Evolutionary conservation across 1,284 basidiomycete species (phyloP), one percentile per base, ranked within the genome.

Genomic region (Hemileia vastatrix): DNA sequence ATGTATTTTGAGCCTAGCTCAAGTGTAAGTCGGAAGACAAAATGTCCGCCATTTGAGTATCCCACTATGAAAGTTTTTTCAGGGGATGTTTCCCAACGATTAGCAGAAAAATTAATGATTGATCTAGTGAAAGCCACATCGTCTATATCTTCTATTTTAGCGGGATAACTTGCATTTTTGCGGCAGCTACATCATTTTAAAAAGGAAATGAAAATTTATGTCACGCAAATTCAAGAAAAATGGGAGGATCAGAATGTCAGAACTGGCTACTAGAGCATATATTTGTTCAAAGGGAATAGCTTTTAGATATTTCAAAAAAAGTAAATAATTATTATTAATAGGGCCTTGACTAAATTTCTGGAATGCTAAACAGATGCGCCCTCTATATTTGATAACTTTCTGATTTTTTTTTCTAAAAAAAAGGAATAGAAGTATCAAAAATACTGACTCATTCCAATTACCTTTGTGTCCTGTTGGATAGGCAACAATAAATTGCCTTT

Each of bases 401-500:
- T n/a, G 21, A 45, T 13, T 2, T 55, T 55, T 6, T 6, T 18
- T 27, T 5, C 8, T 18, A 45, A 21, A 44, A 31, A 32, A 18
- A 21, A 19, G 19, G 19, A 8, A 57, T 32, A 32, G 27, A 19
- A 32, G 50, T 18, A 52, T 40, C 33, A 31, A 11, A 9, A 18
- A 43, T 4, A 52, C 57, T 40, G 6, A 59, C 57, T 59, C 57
- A 59, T 59, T 59, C 57, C 57, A 59, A 40, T 59, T 50, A 15
- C 49, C 49, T 59, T 52, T 59, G 24, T 59, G 52, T 6, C 57
- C 57, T 50, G 21, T 40, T 36, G 57, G 57, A 45, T 59, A 59
- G 9, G 57, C 57, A 6, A 59, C 57, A 27, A 59, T 59, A 18
- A 59, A 51, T 44, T 50, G 40, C n/a, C 44, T 4, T 27, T 52